A percentile compares a stretch with the other conserved stretches of the same genome.
These are phyloP conservation scores for Schoenoplectus tabernaemontani DNA, from an alignment of 202 grass and related monocot species.

Conservation along the genomic window DNA sequence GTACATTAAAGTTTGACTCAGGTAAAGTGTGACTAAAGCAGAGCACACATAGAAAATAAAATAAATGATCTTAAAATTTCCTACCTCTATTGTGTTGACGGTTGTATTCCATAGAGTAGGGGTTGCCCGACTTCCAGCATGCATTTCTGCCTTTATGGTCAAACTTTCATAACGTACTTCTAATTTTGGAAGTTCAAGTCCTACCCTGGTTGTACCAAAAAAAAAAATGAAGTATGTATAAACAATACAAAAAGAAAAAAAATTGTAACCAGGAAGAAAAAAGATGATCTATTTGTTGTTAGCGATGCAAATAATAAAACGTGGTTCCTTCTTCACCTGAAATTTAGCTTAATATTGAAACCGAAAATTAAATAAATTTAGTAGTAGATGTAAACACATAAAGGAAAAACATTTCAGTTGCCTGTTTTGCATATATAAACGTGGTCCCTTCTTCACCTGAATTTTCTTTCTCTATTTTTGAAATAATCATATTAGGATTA, in stretches of 20 bases:
- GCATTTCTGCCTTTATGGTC: constrained; percentile 32
- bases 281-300: not conserved
- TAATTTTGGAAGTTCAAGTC: constrained; percentile 59
- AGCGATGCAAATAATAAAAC: not conserved
- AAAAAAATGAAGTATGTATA: not conserved
- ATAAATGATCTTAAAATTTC: not conserved
- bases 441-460: not conserved
- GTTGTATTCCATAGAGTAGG: constrained; percentile 59
- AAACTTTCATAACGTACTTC: constrained; percentile 60
- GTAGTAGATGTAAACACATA: too few relatives aligned
- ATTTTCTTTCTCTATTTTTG: not conserved
- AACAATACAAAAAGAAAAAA: not conserved
- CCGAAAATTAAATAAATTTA: too few relatives aligned
- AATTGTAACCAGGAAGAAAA: not conserved
- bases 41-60: not conserved
- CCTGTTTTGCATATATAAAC: too few relatives aligned
- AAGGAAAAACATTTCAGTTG: too few relatives aligned
- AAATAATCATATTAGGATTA: too few relatives aligned
- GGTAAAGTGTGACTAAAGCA: too few relatives aligned
- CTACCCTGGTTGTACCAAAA: constrained; percentile 38
- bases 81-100: constrained; percentile 50
- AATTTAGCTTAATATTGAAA: too few relatives aligned
- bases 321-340: too few relatives aligned
- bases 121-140: constrained; percentile 34
- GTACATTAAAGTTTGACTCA: too few relatives aligned